A percentile compares a stretch with the other conserved stretches of the same genome.
These are phyloP conservation scores for Aureobasidium sp. DNA, from an alignment of 2,329 filamentous ascomycete genomes.

Conservation along the genomic window DNA sequence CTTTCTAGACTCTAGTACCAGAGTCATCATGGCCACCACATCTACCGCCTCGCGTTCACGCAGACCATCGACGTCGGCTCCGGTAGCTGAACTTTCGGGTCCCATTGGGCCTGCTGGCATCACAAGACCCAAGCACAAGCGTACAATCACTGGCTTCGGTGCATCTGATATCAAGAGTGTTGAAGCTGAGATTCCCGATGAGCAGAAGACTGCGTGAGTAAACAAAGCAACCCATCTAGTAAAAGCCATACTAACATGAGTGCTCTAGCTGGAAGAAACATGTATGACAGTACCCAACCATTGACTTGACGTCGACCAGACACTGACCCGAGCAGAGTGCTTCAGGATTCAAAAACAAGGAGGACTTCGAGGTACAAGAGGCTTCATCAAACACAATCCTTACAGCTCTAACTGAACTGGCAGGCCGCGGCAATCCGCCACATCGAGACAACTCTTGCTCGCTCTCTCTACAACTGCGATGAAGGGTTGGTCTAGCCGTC, in stretches of 20 bases:
- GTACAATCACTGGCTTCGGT: conserved; percentile 91
- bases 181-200: conserved; percentile 83
- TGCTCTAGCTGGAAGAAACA: conserved; percentile 49
- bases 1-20: background rate
- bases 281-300: conserved; percentile 32
- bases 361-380: conserved; percentile 58
- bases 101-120: conserved; percentile 72
- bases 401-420: background rate
- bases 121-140: conserved; percentile 89
- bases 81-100: conserved; percentile 77
- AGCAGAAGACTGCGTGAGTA: conserved; percentile 72
- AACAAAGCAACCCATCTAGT: background rate
- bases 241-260: conserved; percentile 14
- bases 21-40: conserved; percentile 19
- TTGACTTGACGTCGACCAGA: background rate
- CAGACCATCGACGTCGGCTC: conserved; percentile 70
- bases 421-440: conserved; percentile 81
- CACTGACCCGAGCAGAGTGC: conserved; percentile 41
- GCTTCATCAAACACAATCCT: conserved; percentile 17
- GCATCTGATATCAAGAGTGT: conserved; percentile 86
- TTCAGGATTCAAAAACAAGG: conserved; percentile 63
- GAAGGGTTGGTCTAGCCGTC: conserved; percentile 46
- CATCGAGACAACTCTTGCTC: conserved; percentile 91
- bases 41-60: conserved; percentile 55
- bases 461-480: conserved; percentile 97